phyloP scores from a whole-genome alignment of 2,329 filamentous ascomycete genomes.

The Pestalotiopsis sp. region DNA sequence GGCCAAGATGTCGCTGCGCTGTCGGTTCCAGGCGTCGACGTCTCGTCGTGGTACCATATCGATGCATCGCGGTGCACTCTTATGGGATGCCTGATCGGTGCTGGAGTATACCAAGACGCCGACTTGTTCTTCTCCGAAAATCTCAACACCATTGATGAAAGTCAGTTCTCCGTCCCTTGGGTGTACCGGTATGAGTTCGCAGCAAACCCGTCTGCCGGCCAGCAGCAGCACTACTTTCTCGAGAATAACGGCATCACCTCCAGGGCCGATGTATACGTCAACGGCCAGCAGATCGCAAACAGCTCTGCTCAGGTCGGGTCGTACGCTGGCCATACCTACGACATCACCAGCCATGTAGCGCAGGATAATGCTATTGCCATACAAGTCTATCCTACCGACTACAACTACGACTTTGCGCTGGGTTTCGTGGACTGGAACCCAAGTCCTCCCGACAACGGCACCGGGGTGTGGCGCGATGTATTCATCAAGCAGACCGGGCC shows the following conservation, averaged over 20 bases:
- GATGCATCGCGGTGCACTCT: conserved; percentile 52
- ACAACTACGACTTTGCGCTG: conserved; percentile 60
- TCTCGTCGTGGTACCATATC: conserved; percentile 54
- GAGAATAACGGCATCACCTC: conserved; percentile 64
- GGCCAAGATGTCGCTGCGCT: conserved; percentile 38
- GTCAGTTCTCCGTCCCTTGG: conserved; percentile 58
- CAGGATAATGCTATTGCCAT: conserved; percentile 55
- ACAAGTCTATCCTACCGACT: conserved; percentile 59
- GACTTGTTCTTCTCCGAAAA: conserved; percentile 59
- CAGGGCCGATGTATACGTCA: conserved; percentile 62
- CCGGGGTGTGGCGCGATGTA: conserved; percentile 64
- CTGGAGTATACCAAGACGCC: conserved; percentile 53
- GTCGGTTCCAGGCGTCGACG: conserved; percentile 47
- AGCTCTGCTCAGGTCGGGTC: conserved; percentile 55
- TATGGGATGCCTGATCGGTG: conserved; percentile 59
- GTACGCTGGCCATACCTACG: conserved; percentile 58
- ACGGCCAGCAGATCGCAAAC: conserved; percentile 54
- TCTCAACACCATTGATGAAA: conserved; percentile 43
- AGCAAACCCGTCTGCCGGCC: conserved; percentile 33
- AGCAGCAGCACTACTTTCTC: conserved; percentile 55
- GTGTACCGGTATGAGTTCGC: conserved; percentile 59
- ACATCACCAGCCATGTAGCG: conserved; percentile 49
- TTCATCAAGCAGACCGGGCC: conserved; percentile 57
- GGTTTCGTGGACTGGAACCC: conserved; percentile 68
- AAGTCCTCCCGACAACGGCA: conserved; percentile 63